phyloP scores from a whole-genome alignment of 352 stramenopile species.

The Globisporangium mamillatum region DNA sequence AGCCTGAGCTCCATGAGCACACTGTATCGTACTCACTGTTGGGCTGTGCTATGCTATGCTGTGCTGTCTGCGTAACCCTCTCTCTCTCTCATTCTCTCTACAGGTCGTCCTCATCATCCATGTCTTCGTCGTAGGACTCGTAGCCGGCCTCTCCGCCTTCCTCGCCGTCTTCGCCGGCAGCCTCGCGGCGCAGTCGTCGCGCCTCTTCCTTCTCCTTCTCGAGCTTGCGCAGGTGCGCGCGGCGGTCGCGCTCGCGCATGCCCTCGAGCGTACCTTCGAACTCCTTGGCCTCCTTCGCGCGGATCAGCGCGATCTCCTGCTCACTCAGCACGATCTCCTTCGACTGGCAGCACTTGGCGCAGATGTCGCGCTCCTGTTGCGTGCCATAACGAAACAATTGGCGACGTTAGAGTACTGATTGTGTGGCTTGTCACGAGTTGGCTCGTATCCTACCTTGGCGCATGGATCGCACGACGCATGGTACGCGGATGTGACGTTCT shows the following conservation, averaged over 20 bases:
- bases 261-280: constrained; percentile 52
- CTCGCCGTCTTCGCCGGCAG: constrained; percentile 15
- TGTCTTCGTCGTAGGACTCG: constrained; percentile 34
- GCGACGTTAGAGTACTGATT: background rate
- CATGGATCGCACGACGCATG: constrained; percentile 93
- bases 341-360: constrained; percentile 82
- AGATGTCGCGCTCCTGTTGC: constrained; percentile 72
- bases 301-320: constrained; percentile 56
- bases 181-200: constrained; percentile 20
- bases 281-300: constrained; percentile 46
- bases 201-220: constrained; percentile 56
- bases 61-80: background rate
- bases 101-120: constrained; percentile 32
- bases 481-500: constrained; percentile 93
- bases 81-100: constrained; percentile 13
- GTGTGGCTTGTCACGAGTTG: constrained; percentile 4
- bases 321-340: constrained; percentile 52
- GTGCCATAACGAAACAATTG: background rate
- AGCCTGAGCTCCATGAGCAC: background rate
- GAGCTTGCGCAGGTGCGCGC: constrained; percentile 60
- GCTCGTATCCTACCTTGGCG: constrained; percentile 43
- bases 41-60: background rate
- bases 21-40: background rate
- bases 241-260: constrained; percentile 79
- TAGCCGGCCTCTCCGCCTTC: constrained; percentile 24